phyloP scores from a whole-genome alignment of 2,329 filamentous ascomycete species.

The Aureobasidium namibiae region DNA sequence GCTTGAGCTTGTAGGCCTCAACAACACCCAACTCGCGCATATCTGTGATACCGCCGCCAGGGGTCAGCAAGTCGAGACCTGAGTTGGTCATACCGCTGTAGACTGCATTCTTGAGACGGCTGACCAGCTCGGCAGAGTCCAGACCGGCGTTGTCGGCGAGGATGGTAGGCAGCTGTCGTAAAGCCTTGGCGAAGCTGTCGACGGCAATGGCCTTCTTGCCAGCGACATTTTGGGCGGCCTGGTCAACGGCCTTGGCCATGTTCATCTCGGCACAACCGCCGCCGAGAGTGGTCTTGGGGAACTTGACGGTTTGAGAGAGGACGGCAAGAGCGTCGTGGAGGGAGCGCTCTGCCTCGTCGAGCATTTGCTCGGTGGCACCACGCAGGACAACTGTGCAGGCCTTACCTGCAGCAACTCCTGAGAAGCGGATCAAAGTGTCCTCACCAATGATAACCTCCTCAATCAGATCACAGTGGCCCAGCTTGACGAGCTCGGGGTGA shows the following conservation, averaged over 20 bases:
- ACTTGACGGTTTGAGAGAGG: conserved; percentile 89
- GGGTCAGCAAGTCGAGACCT: conserved; percentile 78
- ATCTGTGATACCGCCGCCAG: conserved; percentile 85
- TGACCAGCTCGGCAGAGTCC: conserved; percentile 89
- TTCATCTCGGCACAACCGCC: conserved; percentile 97
- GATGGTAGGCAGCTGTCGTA: conserved; percentile 91
- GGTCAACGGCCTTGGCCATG: conserved; percentile 97
- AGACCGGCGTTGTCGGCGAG: conserved; percentile 95
- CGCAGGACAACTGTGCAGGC: conserved; percentile 96
- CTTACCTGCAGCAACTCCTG: conserved; percentile 83
- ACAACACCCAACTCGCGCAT: conserved; percentile 95
- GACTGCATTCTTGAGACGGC: conserved; percentile 82
- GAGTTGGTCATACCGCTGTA: conserved; percentile 92
- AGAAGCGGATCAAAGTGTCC: conserved; percentile 95
- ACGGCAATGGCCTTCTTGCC: conserved; percentile 96
- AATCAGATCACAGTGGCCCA: conserved; percentile 89
- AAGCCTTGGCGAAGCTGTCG: conserved; percentile 76
- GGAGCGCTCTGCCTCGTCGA: conserved; percentile 93
- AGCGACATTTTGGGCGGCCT: conserved; percentile 83
- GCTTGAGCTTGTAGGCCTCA: conserved; percentile 98
- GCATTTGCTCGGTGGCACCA: conserved; percentile 90
- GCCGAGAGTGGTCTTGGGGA: conserved; percentile 87
- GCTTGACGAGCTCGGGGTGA: conserved; percentile 92
- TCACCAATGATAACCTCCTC: conserved; percentile 98
- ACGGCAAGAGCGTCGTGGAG: conserved; percentile 94